Base-by-base conservation (phyloP, 1,284 basidiomycete genomes). In the Cutaneotrichosporon mucoides region DNA sequence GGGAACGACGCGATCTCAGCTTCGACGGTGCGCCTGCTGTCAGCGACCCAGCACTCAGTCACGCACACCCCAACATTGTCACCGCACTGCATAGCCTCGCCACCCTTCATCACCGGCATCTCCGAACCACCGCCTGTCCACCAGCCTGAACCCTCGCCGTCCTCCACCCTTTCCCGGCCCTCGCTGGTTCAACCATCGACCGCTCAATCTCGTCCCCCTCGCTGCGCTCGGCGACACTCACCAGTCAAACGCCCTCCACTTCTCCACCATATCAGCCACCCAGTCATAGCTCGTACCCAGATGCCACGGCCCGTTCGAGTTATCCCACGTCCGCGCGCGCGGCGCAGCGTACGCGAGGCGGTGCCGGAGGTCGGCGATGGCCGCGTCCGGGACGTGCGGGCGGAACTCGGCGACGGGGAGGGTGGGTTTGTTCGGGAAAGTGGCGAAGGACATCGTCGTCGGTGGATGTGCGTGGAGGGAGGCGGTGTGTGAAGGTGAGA, bases 261-360 rank as follows among this genome's bases (percentile, higher is more conserved):
- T 16, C 10, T 49, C 54, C 9, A 68, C 44, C 42, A 68, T 67
- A 7, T 64, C 48, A 10, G 57, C 49, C 35, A 73, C 47, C 68
- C 68, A 73, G 10, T 62, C 57, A 37, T 63, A 61, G 38, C 46
- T 64, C 13, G 68, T 53, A 13, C 71, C 71, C 12, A 68, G 57
- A 53, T 67, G 60, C 16, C 56, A 34, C 0, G 55, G 57, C 1
- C 60, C 63, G 12, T 53, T 57, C 6, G 63, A 63, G 59, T 74
- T 76, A 66, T 76, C 74, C 60, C 67, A 75, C 11, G 73, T 76
- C 50, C 61, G 45, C 44, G 60, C 66, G 38, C 57, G 67, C 37
- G 61, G 54, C 33, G 67, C 56, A 15, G 45, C 54, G 47, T 60
- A 60, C 44, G 63, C 61, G 8, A 76, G 63, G 2, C 68, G 61